Percentiles rank a stretch among this genome's conserved stretches.
Evolutionary conservation across 768 basidiomycete species (phyloP).

Genomic region (Trametes cingulata): DNA sequence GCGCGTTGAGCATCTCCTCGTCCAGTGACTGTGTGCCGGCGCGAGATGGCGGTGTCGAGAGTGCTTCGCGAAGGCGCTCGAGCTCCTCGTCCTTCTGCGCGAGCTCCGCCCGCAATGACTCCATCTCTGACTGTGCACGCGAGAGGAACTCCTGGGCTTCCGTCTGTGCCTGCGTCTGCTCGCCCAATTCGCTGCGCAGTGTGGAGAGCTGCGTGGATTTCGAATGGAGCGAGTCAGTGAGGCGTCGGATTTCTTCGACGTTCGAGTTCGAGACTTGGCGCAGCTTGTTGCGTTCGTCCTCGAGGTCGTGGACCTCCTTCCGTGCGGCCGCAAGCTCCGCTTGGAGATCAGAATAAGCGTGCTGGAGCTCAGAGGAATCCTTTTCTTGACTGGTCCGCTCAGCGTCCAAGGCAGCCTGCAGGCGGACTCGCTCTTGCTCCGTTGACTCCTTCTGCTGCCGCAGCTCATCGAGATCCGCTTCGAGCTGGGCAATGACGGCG

Average conservation of each 20-base stretch:
- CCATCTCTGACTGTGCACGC: conserved; percentile 68
- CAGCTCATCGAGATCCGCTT: conserved; percentile 55
- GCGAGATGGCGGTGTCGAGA: conserved; percentile 37
- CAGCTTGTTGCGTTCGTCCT: conserved; percentile 61
- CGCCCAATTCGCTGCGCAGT: conserved; percentile 54
- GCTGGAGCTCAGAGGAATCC: conserved; percentile 59
- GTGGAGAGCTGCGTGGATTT: conserved; percentile 56
- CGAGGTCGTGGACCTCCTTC: conserved; percentile 56
- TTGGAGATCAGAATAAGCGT: conserved; percentile 61
- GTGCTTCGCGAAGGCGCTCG: conserved; percentile 52
- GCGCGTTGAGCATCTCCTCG: conserved; percentile 69
- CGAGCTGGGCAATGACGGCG: conserved; percentile 58
- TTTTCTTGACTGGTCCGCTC: conserved; percentile 28
- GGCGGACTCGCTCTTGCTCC: conserved; percentile 37
- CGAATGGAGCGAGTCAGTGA: conserved; percentile 44
- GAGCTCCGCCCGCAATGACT: conserved; percentile 65
- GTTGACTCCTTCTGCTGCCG: conserved; percentile 50
- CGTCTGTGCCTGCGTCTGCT: conserved; percentile 46
- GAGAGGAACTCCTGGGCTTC: conserved; percentile 67
- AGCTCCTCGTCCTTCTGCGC: conserved; percentile 66
- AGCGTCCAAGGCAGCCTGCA: conserved; percentile 27
- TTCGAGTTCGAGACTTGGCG: conserved; percentile 57
- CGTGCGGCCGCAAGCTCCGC: conserved; percentile 57
- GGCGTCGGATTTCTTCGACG: conserved; percentile 58
- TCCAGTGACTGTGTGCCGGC: conserved; percentile 56